Evolutionary conservation across 1,284 basidiomycete species (phyloP), one percentile per base, ranked within the genome.

Genomic region (Ustilago nuda): DNA sequence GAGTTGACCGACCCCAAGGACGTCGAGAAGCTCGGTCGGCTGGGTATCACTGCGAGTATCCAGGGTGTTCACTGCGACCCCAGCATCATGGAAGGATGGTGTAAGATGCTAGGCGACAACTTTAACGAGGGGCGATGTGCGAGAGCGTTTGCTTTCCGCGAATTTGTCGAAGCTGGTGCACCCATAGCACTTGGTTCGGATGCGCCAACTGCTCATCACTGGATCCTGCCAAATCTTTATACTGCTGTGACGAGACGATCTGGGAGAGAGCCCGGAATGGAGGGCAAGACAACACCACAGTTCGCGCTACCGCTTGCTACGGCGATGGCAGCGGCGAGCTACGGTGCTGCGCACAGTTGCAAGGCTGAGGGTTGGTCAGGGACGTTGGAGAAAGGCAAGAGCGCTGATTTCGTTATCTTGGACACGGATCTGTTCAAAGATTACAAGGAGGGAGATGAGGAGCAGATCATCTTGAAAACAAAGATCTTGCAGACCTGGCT

Each of bases 61-160:
- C 76, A 78, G 48, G 69, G 69, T 48, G 76, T 78, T 2, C 76
- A 78, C 37, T 66, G 65, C n/a, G 72, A 76, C 23, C 76, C 76
- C 2, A 61, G 54, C 55, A 68, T 72, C 43, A 58, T 62, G 64
- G 58, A 67, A 33, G 67, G 67, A n/a, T 78, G 76, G 76, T 71
- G 65, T 60, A 68, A 66, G 51, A 66, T 70, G 66, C 56, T 78
- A 7, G 76, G 76, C 9, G 67, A 65, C n/a, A 23, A 56, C 3
- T 43, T 8, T 35, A 74, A 69, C 41, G 50, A 74, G 35, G 70
- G 71, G 3, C 63, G 76, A 19, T 78, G 76, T 37, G 4, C 65
- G 17, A 62, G 76, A 39, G 76, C 76, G 2, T 78, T 71, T 32
- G 76, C 76, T 4, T 78, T 76, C 56, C 57, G 61, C 8, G 76